phyloP scores from a whole-genome alignment of 192 early-diverging fungal species.

The Neocallimastix lanati region DNA sequence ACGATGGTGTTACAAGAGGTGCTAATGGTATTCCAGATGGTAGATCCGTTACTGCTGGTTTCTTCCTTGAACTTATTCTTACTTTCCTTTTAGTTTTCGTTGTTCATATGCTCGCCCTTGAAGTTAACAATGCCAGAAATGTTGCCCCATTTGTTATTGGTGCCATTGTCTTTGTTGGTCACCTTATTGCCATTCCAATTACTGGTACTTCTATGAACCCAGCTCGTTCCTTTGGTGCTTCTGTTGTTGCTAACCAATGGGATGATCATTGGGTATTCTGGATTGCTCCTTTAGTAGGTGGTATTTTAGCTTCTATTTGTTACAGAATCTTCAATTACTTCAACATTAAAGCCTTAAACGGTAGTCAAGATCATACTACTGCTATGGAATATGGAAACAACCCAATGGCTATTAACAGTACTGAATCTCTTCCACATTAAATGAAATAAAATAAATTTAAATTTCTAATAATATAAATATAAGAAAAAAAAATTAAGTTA shows the following conservation, averaged over 20 bases:
- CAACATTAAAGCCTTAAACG: background rate
- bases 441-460: too few relatives aligned
- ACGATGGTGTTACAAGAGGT: conserved; percentile 11
- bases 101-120: conserved; percentile 23
- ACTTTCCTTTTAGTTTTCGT: conserved; percentile 15
- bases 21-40: conserved; percentile 1
- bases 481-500: too few relatives aligned
- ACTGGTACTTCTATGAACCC: conserved; percentile 44
- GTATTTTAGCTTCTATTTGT: conserved; percentile 10
- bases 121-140: conserved; percentile 14
- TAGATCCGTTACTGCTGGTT: conserved; percentile 7
- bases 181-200: conserved; percentile 16
- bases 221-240: conserved; percentile 39
- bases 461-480: too few relatives aligned
- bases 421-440: background rate
- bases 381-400: background rate
- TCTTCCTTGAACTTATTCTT: conserved; percentile 16
- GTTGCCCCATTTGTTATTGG: conserved; percentile 21
- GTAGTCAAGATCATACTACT: background rate
- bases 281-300: conserved; percentile 29
- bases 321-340: conserved; percentile 7
- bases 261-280: conserved; percentile 44
- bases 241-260: conserved; percentile 22
- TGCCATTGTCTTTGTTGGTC: conserved; percentile 18
- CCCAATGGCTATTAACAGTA: background rate